Evolutionary conservation across 768 basidiomycete species (phyloP).

Genomic region (Boletus insuetus): DNA sequence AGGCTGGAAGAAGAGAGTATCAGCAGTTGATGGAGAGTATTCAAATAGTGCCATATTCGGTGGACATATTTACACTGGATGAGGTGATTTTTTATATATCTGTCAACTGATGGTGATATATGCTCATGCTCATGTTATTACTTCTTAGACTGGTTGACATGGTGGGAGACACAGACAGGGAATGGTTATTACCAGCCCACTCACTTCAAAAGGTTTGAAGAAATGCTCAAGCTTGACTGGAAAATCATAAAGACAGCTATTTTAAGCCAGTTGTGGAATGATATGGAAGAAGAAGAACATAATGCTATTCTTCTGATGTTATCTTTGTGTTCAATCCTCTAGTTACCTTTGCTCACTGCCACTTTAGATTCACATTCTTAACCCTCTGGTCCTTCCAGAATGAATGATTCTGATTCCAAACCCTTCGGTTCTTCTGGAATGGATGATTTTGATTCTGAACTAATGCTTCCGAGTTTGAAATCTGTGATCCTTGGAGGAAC

Average conservation of each 20-base stretch:
- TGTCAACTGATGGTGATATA: neutral
- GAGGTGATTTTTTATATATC: neutral
- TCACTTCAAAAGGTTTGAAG: neutral
- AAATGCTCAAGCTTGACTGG: neutral
- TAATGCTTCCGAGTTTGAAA: too few relatives aligned
- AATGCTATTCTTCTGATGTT: too few relatives aligned
- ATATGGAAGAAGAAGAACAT: neutral
- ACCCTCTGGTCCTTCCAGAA: too few relatives aligned
- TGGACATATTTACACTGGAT: neutral
- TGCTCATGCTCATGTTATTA: too few relatives aligned
- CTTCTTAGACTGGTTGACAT: neutral
- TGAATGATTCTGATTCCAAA: too few relatives aligned
- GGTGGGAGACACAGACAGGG: neutral
- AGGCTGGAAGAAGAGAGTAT: neutral
- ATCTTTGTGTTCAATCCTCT: too few relatives aligned
- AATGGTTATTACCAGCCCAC: neutral
- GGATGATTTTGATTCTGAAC: too few relatives aligned
- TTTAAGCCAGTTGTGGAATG: neutral
- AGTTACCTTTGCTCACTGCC: too few relatives aligned
- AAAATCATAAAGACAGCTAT: neutral
- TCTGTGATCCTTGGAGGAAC: too few relatives aligned
- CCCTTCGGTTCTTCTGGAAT: too few relatives aligned
- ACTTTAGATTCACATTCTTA: too few relatives aligned
- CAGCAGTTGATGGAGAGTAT: neutral
- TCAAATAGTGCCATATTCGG: neutral